Conservation (phyloP, 768 basidiomycete species). For the Suillus bovinus region DNA sequence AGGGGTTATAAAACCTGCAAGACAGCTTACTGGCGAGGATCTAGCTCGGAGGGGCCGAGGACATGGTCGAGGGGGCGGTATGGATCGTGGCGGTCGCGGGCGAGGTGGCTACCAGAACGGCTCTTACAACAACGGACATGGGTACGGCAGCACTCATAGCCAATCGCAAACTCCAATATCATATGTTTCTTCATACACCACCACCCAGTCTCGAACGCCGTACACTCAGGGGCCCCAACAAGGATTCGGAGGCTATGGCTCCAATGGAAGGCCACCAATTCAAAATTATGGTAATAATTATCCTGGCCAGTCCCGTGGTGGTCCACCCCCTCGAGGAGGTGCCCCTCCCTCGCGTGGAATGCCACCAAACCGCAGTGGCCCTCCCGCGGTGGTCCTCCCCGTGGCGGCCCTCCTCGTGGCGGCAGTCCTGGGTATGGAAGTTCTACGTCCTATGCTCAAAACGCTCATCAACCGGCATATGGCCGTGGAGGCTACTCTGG, state of each 20-base stretch:
- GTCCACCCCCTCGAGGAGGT: conserved; percentile 13
- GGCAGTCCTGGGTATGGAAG: conserved; percentile 24
- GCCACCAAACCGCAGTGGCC: conserved; percentile 19
- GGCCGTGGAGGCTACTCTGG: conserved; percentile 30
- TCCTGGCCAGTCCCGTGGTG: conserved; percentile 27
- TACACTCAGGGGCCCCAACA: conserved; percentile 18
- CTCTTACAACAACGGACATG: conserved; percentile 18
- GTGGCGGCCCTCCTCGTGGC: conserved; percentile 20
- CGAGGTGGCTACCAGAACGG: conserved; percentile 31
- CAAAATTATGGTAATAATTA: conserved; percentile 34
- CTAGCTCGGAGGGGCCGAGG: conserved; percentile 54
- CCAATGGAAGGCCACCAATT: conserved; percentile 31
- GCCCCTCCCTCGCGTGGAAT: conserved; percentile 10
- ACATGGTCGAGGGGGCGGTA: conserved; percentile 46
- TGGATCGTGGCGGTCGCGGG: conserved; percentile 36
- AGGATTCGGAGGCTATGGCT: conserved; percentile 34
- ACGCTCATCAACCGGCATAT: conserved; percentile 20
- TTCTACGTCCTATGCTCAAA: conserved; percentile 18
- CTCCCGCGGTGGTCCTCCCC: conserved; percentile 12
- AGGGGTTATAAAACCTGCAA: conserved; percentile 59
- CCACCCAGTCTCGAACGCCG: conserved; percentile 14
- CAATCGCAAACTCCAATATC: conserved; percentile 14
- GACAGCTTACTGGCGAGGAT: conserved; percentile 68
- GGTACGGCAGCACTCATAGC: conserved; percentile 20
- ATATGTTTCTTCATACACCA: conserved; percentile 21